phyloP scores from a whole-genome alignment of 2,329 filamentous ascomycete genomes.

The Phyllosticta citrichinensis region DNA sequence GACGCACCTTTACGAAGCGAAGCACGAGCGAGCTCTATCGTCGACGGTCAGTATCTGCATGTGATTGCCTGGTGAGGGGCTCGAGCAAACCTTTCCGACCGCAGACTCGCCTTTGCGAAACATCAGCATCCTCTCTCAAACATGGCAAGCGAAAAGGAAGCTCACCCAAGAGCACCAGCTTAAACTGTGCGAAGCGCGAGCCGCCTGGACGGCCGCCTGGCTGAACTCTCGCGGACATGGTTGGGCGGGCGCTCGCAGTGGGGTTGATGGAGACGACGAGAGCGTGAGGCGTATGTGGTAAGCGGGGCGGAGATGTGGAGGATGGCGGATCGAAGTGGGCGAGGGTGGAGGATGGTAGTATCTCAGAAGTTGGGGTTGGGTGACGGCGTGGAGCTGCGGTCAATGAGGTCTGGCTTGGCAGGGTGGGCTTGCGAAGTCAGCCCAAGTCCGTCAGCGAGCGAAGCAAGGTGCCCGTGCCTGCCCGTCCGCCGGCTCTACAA shows the following conservation, averaged over 20 bases:
- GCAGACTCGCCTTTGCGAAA: constrained; percentile 74
- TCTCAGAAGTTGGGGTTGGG: constrained; percentile 10
- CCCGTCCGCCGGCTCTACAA: background rate
- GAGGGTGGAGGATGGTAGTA: constrained; percentile 11
- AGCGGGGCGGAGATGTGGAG: constrained; percentile 1
- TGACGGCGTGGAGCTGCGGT: constrained; percentile 9
- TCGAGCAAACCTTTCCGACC: constrained; percentile 74
- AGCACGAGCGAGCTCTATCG: constrained; percentile 87
- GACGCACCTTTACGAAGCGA: constrained; percentile 84
- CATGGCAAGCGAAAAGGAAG: constrained; percentile 2
- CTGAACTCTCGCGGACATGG: constrained; percentile 79
- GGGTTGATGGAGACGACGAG: constrained; percentile 17
- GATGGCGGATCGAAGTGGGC: constrained; percentile 2
- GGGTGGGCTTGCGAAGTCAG: constrained; percentile 6
- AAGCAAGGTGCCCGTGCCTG: background rate
- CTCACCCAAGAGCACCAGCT: constrained; percentile 91
- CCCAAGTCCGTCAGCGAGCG: background rate
- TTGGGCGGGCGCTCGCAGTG: constrained; percentile 13
- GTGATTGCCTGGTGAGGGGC: constrained; percentile 11
- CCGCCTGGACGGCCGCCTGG: constrained; percentile 54
- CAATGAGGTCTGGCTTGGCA: constrained; percentile 8
- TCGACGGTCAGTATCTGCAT: constrained; percentile 19
- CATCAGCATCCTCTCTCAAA: constrained; percentile 15
- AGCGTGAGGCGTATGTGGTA: constrained; percentile 8
- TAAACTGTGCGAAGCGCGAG: constrained; percentile 94